A percentile compares a stretch with the other conserved stretches of the same genome.
Conservation (phyloP, 164 flowering plant genomes). For the Saururus chinensis region DNA sequence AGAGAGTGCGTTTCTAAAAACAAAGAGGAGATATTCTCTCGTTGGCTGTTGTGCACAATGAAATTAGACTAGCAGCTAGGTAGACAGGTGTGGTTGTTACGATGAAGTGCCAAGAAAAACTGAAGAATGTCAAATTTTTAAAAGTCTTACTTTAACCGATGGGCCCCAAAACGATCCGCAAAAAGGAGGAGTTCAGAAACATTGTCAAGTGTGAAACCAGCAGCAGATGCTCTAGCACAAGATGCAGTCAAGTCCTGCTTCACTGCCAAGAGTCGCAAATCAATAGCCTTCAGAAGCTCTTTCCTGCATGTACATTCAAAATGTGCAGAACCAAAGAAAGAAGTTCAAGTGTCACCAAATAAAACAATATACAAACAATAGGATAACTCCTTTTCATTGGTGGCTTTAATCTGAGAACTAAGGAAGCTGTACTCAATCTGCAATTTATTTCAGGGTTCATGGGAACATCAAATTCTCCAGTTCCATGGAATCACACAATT, state of each 20-base stretch:
- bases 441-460: too few species aligned
- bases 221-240: slow-evolving; percentile 59
- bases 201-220: slow-evolving; percentile 58
- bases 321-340: background rate
- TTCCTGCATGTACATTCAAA: slow-evolving; percentile 27
- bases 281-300: slow-evolving; percentile 81
- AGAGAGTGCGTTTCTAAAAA: background rate
- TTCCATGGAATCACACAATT: too few species aligned
- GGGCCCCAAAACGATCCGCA: slow-evolving; percentile 70
- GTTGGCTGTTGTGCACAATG: background rate
- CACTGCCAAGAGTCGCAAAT: slow-evolving; percentile 58
- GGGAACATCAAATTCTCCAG: too few species aligned
- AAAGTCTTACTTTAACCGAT: slow-evolving; percentile 21
- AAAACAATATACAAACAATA: background rate
- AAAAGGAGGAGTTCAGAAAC: slow-evolving; percentile 61
- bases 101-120: background rate
- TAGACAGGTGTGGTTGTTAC: background rate
- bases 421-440: too few species aligned
- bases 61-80: background rate
- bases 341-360: background rate
- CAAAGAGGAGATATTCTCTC: background rate
- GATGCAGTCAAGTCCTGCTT: slow-evolving; percentile 60
- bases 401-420: too few species aligned
- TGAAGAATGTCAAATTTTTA: background rate
- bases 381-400: too few species aligned